Base-by-base conservation (phyloP, 2,329 filamentous ascomycete species). In the Epichloe sp. region DNA sequence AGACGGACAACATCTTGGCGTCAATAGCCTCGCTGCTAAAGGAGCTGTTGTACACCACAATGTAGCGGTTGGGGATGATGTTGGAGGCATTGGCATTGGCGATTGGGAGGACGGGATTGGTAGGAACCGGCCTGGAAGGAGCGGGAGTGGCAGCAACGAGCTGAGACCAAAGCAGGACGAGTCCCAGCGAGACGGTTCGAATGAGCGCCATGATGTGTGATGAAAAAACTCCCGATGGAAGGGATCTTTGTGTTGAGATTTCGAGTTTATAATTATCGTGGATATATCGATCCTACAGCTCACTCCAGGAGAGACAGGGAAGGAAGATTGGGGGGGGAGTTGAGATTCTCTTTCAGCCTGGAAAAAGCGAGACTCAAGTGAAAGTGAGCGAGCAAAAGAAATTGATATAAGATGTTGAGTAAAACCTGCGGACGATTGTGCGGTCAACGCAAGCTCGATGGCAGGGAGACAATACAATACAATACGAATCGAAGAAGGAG, bases 21-120 rank as follows among this genome's bases (percentile, higher is more conserved):
- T 68, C 63, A 58, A 83, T 73, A 38, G 67, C 66, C 15, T 70
- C 71, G 21, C 73, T 66, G 54, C 66, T 68, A 57, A 72, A 73
- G 51, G 71, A 74, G 56, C 69, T 70, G 63, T 82, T 79, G 70
- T 82, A 83, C 52, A 84, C 79, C 50, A 83, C 79, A 55, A 85
- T 83, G 65, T 81, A 85, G 47, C 71, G 69, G 66, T 78, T 74
- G 37, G 75, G 66, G 46, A 83, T 73, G 53, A 75, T 64, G 58
- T 79, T 67, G 10, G 57, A 57, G 50, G 71, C 72, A 35, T 71
- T 63, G 2, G 70, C 62, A 60, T 81, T 82, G 58, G 66, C 64
- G 58, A 82, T 64, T 56, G 74, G 71, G 14, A 76, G 60, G 34
- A 55, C 49, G 36, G 47, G n/a, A 17, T 38, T 50, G 40, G 26